phyloP scores from a whole-genome alignment of 2,329 filamentous ascomycete species.

The Mariannaea sp. region DNA sequence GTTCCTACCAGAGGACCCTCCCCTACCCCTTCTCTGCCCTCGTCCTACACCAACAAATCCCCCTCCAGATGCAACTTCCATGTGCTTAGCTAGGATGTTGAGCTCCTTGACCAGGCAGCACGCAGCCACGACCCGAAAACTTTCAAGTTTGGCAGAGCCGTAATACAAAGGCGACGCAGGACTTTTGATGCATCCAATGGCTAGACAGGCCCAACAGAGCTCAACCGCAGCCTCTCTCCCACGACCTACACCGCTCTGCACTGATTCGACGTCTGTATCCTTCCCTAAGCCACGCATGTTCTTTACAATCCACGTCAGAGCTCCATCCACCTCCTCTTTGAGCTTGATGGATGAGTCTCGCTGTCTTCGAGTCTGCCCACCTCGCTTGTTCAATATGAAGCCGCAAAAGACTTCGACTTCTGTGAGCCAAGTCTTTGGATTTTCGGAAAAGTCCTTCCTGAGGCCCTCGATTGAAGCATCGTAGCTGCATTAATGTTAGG shows the following conservation, averaged over 20 bases:
- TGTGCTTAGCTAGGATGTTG: slow-evolving; percentile 23
- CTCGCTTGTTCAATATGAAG: slow-evolving; percentile 57
- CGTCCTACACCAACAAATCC: slow-evolving; percentile 36
- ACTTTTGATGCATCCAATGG: slow-evolving; percentile 32
- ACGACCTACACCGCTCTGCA: slow-evolving; percentile 3
- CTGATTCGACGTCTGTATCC: slow-evolving; percentile 19
- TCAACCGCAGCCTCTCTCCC: slow-evolving; percentile 39
- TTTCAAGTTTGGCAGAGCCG: slow-evolving; percentile 35
- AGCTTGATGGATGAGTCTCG: slow-evolving; percentile 57
- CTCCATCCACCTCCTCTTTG: slow-evolving; percentile 56
- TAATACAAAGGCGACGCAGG: slow-evolving; percentile 12
- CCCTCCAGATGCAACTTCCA: slow-evolving; percentile 23
- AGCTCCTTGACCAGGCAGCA: slow-evolving; percentile 41
- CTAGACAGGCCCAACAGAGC: slow-evolving; percentile 44
- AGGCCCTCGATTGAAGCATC: slow-evolving; percentile 48
- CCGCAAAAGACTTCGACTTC: slow-evolving; percentile 62
- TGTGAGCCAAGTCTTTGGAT: slow-evolving; percentile 48
- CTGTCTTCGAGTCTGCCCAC: slow-evolving; percentile 55
- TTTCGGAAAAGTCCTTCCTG: slow-evolving; percentile 47
- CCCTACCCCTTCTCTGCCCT: not conserved
- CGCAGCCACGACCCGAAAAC: slow-evolving; percentile 47
- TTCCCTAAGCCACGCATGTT: slow-evolving; percentile 36
- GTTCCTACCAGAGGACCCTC: not conserved
- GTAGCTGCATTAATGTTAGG: slow-evolving; percentile 47
- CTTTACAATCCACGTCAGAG: slow-evolving; percentile 48